These are phyloP conservation scores for Asterophora lycoperdoides DNA, from an alignment of 768 basidiomycete species.

Conservation along the genomic window DNA sequence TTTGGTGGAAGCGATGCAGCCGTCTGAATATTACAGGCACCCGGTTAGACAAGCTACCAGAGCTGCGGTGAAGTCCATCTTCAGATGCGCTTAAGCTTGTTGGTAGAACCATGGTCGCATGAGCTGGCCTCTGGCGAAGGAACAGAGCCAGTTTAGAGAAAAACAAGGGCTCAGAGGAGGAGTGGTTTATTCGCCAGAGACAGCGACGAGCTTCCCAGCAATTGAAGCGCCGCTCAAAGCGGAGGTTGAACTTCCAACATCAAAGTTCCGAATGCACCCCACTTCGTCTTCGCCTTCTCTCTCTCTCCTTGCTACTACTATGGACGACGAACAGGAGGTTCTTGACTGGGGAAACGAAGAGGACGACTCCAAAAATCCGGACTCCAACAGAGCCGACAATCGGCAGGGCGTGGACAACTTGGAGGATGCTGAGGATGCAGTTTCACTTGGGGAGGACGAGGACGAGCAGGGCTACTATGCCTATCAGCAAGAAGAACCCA, in stretches of 20 bases:
- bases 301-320: constrained; percentile 24
- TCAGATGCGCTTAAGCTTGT: constrained; percentile 31
- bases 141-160: constrained; percentile 34
- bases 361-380: constrained; percentile 33
- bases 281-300: constrained; percentile 12
- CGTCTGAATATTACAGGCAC: constrained; percentile 79
- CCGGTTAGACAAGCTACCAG: constrained; percentile 44
- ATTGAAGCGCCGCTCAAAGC: not conserved
- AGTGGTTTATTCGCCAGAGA: constrained; percentile 1
- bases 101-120: constrained; percentile 37
- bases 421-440: constrained; percentile 52
- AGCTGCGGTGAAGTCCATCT: constrained; percentile 34
- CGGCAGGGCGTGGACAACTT: constrained; percentile 32
- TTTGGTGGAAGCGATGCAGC: constrained; percentile 78
- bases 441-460: constrained; percentile 72
- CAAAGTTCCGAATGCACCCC: constrained; percentile 13
- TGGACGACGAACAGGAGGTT: constrained; percentile 66
- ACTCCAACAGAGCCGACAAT: constrained; percentile 17
- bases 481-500: constrained; percentile 20
- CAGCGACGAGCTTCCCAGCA: no score
- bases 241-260: constrained; percentile 14
- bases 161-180: not conserved
- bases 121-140: constrained; percentile 30
- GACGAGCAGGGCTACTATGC: constrained; percentile 55
- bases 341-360: constrained; percentile 65